Conservation (phyloP, 2,329 filamentous ascomycete genomes). For the Oidium heveae region DNA sequence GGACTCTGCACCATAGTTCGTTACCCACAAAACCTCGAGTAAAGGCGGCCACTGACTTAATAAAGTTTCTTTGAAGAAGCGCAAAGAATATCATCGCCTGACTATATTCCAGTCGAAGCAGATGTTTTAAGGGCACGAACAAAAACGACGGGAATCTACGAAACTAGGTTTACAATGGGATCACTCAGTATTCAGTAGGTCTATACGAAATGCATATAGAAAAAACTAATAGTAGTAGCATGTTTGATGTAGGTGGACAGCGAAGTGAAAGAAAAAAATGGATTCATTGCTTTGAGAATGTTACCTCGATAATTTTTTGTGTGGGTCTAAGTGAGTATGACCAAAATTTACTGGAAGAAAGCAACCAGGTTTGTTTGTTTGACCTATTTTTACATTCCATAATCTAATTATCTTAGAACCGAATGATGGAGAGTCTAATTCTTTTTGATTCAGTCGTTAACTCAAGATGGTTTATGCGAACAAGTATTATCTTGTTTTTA, state of each 20-base stretch:
- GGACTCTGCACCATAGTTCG: conserved; percentile 94
- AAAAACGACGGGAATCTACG: conserved; percentile 97
- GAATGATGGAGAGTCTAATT: conserved; percentile 96
- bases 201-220: neutral
- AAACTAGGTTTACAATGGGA: conserved; percentile 95
- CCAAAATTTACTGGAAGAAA: conserved; percentile 87
- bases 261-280: conserved; percentile 97
- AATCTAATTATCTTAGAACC: conserved; percentile 37
- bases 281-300: conserved; percentile 99
- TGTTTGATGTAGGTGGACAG: conserved; percentile 97
- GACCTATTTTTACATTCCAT: neutral
- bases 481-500: conserved; percentile 92
- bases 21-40: neutral
- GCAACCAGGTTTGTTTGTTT: conserved; percentile 50
- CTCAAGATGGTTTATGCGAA: conserved; percentile 96
- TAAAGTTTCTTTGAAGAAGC: conserved; percentile 87
- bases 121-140: conserved; percentile 89
- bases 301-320: conserved; percentile 98
- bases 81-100: conserved; percentile 52
- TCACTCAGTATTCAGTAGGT: conserved; percentile 94
- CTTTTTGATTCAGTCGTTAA: conserved; percentile 98
- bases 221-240: conserved; percentile 28
- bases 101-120: conserved; percentile 82
- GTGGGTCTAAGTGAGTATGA: conserved; percentile 96
- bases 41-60: neutral